Conservation (phyloP, 108 stramenopile species). For the Fistulifera pelliculosa region DNA sequence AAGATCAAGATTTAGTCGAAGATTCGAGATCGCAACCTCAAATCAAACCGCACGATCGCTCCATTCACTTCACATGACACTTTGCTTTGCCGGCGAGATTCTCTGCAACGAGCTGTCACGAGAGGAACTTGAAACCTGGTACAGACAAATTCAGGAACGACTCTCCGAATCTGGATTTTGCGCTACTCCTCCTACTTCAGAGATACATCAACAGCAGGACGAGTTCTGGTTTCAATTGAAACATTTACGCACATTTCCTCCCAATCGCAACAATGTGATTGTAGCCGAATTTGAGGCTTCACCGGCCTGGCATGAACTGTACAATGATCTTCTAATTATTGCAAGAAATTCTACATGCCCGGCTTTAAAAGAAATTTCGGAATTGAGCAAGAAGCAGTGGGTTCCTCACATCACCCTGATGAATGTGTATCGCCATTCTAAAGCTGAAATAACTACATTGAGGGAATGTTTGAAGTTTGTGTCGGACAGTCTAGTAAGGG, state of each 20-base stretch:
- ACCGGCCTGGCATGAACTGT: conserved; percentile 21
- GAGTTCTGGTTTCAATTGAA: conserved; percentile 23
- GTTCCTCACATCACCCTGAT: conserved; percentile 48
- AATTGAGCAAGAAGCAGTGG: conserved; percentile 22
- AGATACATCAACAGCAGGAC: not conserved
- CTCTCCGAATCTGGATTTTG: conserved; percentile 11
- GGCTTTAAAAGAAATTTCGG: conserved; percentile 2
- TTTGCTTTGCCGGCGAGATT: conserved; percentile 48
- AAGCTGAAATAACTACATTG: too few relatives aligned
- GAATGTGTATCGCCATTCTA: too few relatives aligned
- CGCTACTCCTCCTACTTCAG: not conserved
- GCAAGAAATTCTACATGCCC: conserved; percentile 15
- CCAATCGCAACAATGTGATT: conserved; percentile 36
- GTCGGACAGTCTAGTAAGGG: conserved; percentile 1
- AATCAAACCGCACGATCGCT: conserved; percentile 28
- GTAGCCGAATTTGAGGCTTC: conserved; percentile 42
- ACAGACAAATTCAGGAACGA: conserved; percentile 17
- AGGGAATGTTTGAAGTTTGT: not conserved
- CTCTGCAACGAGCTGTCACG: conserved; percentile 24
- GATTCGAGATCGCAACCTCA: conserved; percentile 4
- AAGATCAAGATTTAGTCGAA: too few relatives aligned
- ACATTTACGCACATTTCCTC: conserved; percentile 34
- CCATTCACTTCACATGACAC: conserved; percentile 52
- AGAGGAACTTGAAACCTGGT: conserved; percentile 28
- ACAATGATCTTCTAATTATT: conserved; percentile 34